Conservation (phyloP, 305 asterid genomes). For the Fraxinus xanthoxyloides region DNA sequence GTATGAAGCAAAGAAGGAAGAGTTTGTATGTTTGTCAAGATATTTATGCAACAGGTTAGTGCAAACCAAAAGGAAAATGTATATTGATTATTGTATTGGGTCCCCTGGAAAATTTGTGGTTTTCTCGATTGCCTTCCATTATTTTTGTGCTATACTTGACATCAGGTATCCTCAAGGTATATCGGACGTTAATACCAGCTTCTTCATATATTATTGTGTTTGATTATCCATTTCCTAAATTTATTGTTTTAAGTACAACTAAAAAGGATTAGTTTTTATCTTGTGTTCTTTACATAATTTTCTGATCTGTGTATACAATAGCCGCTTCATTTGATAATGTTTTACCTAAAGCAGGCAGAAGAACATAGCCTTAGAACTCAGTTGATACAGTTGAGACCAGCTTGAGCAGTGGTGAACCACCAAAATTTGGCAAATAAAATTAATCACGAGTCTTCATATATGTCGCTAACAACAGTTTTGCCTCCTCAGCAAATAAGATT, state of each 20-base stretch:
- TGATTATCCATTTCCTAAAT: not conserved
- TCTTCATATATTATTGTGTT: not conserved
- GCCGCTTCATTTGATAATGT: not conserved
- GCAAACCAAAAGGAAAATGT: not conserved
- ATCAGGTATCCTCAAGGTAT: not conserved
- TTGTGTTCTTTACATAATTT: not conserved
- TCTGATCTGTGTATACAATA: not conserved
- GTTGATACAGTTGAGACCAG: not conserved
- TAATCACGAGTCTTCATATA: not conserved
- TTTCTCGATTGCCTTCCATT: not conserved
- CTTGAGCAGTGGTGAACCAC: not conserved
- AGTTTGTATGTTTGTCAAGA: not conserved
- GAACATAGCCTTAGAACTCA: not conserved
- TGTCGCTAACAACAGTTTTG: not conserved
- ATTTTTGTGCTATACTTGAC: not conserved
- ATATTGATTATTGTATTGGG: not conserved
- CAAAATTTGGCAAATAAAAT: not conserved
- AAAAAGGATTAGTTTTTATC: not conserved
- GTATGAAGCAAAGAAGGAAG: not conserved
- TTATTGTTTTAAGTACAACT: not conserved
- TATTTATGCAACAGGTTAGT: not conserved
- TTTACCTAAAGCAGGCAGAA: not conserved
- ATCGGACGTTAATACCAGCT: not conserved
- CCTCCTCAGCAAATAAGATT: not conserved
- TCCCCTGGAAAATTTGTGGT: not conserved